A percentile compares a stretch with the other conserved stretches of the same genome.
Conservation (phyloP, 2,329 filamentous ascomycete genomes). For the Hypoxylon sp. region DNA sequence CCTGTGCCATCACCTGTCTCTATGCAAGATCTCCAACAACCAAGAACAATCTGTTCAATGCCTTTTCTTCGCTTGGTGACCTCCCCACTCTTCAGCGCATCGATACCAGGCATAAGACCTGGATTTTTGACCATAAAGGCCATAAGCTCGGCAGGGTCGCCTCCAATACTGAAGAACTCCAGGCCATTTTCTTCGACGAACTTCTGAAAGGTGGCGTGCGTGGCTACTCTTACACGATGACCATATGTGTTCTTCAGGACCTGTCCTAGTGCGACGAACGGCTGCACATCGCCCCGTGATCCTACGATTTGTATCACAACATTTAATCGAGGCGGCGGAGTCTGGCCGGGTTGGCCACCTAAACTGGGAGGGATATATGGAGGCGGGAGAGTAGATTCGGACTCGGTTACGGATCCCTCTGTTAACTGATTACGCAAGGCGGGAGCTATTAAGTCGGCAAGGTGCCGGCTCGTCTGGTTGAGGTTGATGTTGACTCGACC, state of each 20-base stretch:
- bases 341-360: constrained; percentile 71
- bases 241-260: constrained; percentile 63
- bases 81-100: constrained; percentile 76
- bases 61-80: constrained; percentile 76
- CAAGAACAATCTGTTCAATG: constrained; percentile 77
- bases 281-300: constrained; percentile 69
- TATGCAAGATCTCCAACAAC: constrained; percentile 82
- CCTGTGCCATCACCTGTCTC: constrained; percentile 75
- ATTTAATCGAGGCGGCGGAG: constrained; percentile 59
- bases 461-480: constrained; percentile 75
- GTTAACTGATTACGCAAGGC: constrained; percentile 71
- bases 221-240: constrained; percentile 71
- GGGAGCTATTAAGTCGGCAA: constrained; percentile 78
- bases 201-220: constrained; percentile 67
- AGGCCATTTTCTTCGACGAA: constrained; percentile 68
- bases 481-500: constrained; percentile 86
- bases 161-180: constrained; percentile 72
- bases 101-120: constrained; percentile 79
- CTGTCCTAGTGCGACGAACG: constrained; percentile 70
- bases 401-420: constrained; percentile 58
- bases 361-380: constrained; percentile 82
- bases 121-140: constrained; percentile 83
- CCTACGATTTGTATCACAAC: constrained; percentile 71
- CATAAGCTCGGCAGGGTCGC: constrained; percentile 67
- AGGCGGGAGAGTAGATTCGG: constrained; percentile 68